Evolutionary conservation across 73 alveolate genomes (phyloP), one percentile per base, ranked within the genome.

Genomic region (Paramecium caudatum): DNA sequence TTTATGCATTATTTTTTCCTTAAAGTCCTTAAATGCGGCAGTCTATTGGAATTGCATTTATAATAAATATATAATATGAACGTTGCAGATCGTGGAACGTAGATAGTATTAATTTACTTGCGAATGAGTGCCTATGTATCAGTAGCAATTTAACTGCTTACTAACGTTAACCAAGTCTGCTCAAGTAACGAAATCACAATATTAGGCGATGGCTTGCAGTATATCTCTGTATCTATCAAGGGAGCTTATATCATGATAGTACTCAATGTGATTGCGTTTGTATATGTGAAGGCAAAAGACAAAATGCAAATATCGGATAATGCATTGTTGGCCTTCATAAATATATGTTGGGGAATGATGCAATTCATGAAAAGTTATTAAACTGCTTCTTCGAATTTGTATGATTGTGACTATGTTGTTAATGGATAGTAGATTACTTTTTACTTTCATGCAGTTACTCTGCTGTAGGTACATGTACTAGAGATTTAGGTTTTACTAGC

Each of bases 1-100:
- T 65, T 65, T 65, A n/a, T 12, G 50, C 7, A 65, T 65, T 30
- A 12, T 30, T 12, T 65, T 65, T 30, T 65, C 49, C 49, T 8
- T 65, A 12, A 3, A 65, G 30, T 65, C 83, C 83, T 65, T 65
- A 23, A 65, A 65, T 65, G 83, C 83, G 34, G 83, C 83, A 65
- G 83, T 65, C 83, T 30, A 65, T 65, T 65, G 47, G 34, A 65
- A 65, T 65, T 65, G 34, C 83, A 65, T 65, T 25, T 55, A 55
- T 55, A 55, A 55, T 27, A 27, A 55, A 55, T 55, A 55, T 27
- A 55, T 55, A 27, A 27, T 55, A 19, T 55, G 27, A 55, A 55
- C 23, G 46, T 55, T 55, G 80, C 46, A 7, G 80, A 55, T 9
- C 16, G 17, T 27, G 80, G 84, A 68, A 34, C 34, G 30, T 43